Percentiles rank a stretch among this genome's conserved stretches.
Conservation (phyloP, 306 rosid species). For the Hippophae gyantsensis region DNA sequence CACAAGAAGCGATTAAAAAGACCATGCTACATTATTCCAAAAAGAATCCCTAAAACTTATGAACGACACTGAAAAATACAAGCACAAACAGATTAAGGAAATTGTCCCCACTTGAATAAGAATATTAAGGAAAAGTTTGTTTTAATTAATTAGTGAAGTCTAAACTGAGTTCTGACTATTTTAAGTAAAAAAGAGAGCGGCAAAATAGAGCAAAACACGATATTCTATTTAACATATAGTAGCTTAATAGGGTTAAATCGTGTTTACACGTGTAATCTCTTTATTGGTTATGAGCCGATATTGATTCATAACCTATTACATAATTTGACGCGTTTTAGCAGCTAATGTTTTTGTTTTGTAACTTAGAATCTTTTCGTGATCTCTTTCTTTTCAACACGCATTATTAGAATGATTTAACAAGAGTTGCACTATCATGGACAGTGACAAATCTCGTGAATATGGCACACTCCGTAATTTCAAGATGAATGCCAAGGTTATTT, state of each 20-base stretch:
- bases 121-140: not conserved
- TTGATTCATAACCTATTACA: constrained; percentile 7
- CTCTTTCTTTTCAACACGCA: constrained; percentile 30
- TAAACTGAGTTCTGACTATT: constrained; percentile 18
- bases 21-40: not conserved
- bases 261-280: constrained; percentile 9
- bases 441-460: constrained; percentile 80
- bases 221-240: too few species aligned
- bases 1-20: constrained; percentile 5
- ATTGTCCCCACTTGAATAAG: constrained; percentile 8
- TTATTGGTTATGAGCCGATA: constrained; percentile 12
- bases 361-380: constrained; percentile 48
- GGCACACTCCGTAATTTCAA: constrained; percentile 32
- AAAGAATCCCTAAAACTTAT: constrained; percentile 1
- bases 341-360: constrained; percentile 39
- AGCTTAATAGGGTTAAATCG: not conserved
- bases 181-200: too few species aligned
- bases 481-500: constrained; percentile 2
- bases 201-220: not conserved
- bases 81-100: constrained; percentile 4
- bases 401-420: constrained; percentile 31
- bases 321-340: constrained; percentile 45
- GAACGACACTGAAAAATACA: constrained; percentile 20
- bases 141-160: not conserved
- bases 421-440: constrained; percentile 28